phyloP scores from a whole-genome alignment of 352 stramenopile genomes.

The Globisporangium solare region DNA sequence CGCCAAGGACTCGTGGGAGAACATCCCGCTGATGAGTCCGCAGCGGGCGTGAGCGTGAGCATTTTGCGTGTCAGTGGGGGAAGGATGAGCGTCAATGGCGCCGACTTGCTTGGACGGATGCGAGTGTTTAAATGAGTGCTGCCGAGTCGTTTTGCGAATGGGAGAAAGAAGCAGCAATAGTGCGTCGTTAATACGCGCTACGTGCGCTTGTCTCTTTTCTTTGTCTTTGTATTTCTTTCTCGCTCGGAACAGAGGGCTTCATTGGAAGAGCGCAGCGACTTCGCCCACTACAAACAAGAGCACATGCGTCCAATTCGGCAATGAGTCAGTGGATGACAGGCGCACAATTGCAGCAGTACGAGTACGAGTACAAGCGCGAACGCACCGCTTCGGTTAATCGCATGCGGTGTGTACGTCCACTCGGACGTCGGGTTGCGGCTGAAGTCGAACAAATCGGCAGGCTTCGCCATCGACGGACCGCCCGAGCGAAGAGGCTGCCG shows the following conservation, averaged over 20 bases:
- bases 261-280: constrained; percentile 52
- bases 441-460: constrained; percentile 40
- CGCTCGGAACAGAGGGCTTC: too few relatives aligned
- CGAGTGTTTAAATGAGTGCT: too few relatives aligned
- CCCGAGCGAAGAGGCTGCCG: constrained; percentile 3
- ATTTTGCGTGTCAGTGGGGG: too few relatives aligned
- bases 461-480: neutral
- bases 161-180: too few relatives aligned
- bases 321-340: too few relatives aligned
- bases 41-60: neutral
- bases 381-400: constrained; percentile 43
- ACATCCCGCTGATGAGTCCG: constrained; percentile 13
- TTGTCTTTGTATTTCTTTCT: neutral
- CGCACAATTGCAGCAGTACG: too few relatives aligned
- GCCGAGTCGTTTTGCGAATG: too few relatives aligned
- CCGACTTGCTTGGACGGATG: too few relatives aligned
- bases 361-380: neutral
- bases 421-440: constrained; percentile 49
- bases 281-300: constrained; percentile 32
- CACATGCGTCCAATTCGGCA: constrained; percentile 1
- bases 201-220: neutral
- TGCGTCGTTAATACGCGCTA: too few relatives aligned
- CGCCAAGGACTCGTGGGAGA: constrained; percentile 70
- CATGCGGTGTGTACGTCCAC: constrained; percentile 50
- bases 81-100: too few relatives aligned